Evolutionary conservation across 2,329 filamentous ascomycete genomes (phyloP).

Genomic region (Neofusicoccum cordaticola): DNA sequence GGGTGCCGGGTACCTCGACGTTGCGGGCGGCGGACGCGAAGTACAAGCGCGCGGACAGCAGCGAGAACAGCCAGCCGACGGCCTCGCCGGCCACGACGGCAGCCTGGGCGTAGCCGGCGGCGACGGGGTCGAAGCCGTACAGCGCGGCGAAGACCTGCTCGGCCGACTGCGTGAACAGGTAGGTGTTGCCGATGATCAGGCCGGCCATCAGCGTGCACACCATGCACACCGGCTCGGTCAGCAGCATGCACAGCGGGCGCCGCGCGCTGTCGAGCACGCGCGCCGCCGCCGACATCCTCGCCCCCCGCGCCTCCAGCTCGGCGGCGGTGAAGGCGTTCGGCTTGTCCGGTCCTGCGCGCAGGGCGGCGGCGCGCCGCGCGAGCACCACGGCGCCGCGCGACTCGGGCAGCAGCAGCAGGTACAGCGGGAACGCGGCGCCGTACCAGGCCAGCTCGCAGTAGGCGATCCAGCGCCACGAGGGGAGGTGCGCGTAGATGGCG

Average conservation of each 20-base stretch:
- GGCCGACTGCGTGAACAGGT: slow-evolving; percentile 51
- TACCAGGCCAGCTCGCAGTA: slow-evolving; percentile 41
- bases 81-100: slow-evolving; percentile 48
- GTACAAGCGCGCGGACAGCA: slow-evolving; percentile 41
- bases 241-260: slow-evolving; percentile 40
- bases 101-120: slow-evolving; percentile 45
- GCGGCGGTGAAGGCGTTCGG: slow-evolving; percentile 30
- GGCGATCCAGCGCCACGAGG: slow-evolving; percentile 39
- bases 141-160: slow-evolving; percentile 41
- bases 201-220: slow-evolving; percentile 49
- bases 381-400: slow-evolving; percentile 50
- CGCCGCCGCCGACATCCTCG: slow-evolving; percentile 27
- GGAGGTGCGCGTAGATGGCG: slow-evolving; percentile 29
- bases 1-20: not conserved
- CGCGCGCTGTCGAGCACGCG: slow-evolving; percentile 30
- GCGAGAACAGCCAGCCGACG: slow-evolving; percentile 38
- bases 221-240: slow-evolving; percentile 51
- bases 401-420: slow-evolving; percentile 43
- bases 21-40: slow-evolving; percentile 35
- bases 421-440: slow-evolving; percentile 40
- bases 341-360: slow-evolving; percentile 25
- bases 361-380: slow-evolving; percentile 30
- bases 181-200: slow-evolving; percentile 47
- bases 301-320: slow-evolving; percentile 25
- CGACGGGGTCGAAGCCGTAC: slow-evolving; percentile 42